These are phyloP conservation scores for Alternaria metachromatica DNA, from an alignment of 2,329 filamentous ascomycete genomes.

Conservation along the genomic window DNA sequence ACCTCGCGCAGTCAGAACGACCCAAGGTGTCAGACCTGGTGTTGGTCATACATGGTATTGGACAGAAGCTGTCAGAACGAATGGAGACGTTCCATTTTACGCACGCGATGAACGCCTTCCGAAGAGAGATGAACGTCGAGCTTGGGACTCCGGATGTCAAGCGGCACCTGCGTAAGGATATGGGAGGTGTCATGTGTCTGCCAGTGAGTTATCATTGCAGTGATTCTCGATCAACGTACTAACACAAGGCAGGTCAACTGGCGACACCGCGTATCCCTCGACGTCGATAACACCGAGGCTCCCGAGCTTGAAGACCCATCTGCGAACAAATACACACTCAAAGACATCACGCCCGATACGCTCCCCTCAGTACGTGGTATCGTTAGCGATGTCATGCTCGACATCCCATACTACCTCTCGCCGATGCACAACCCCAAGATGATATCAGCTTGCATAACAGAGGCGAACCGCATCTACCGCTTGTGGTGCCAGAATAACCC, in stretches of 20 bases:
- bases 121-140: slow-evolving; percentile 85
- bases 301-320: slow-evolving; percentile 63
- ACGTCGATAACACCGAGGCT: slow-evolving; percentile 68
- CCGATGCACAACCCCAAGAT: slow-evolving; percentile 90
- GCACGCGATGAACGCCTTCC: slow-evolving; percentile 90
- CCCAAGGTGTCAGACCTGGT: slow-evolving; percentile 85
- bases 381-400: slow-evolving; percentile 97
- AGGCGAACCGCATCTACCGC: slow-evolving; percentile 94
- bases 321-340: slow-evolving; percentile 70
- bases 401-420: slow-evolving; percentile 97
- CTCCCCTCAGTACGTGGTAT: slow-evolving; percentile 90
- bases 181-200: slow-evolving; percentile 90
- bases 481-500: slow-evolving; percentile 96
- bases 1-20: slow-evolving; percentile 68
- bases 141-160: slow-evolving; percentile 77
- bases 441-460: slow-evolving; percentile 84
- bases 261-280: slow-evolving; percentile 86
- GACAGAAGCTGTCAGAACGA: slow-evolving; percentile 91
- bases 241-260: slow-evolving; percentile 71
- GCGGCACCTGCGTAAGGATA: slow-evolving; percentile 73
- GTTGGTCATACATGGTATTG: slow-evolving; percentile 92
- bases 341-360: slow-evolving; percentile 89
- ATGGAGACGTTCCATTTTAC: slow-evolving; percentile 98
- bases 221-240: slow-evolving; percentile 7
- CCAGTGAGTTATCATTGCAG: slow-evolving; percentile 56